Evolutionary conservation across 176 grass and related monocot species (phyloP), one percentile per base, ranked within the genome.

Genomic region (Raddia guianensis): DNA sequence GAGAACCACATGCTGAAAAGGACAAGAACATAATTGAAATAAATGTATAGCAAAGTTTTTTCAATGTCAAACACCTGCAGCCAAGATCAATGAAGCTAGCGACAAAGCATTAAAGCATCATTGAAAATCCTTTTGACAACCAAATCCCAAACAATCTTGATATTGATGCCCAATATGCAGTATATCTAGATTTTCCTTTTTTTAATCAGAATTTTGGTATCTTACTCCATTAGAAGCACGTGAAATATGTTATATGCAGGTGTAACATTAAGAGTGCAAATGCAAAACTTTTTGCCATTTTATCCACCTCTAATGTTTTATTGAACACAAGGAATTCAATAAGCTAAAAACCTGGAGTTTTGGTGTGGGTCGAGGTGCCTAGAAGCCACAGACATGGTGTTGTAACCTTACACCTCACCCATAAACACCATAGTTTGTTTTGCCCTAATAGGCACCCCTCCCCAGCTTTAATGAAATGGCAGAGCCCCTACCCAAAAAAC

Each of bases 1-100:
- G 66, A 83, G 55, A 91, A 91, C 74, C 45, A 91, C 78, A 70
- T 91, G 55, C 82, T 86, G 70, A 82, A 70, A 77, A 51, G 43
- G 27, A 20, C 14, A 74, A 32, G 21, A 81, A 15, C 8, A 49
- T 15, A 81, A 15, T 46, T 68, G 33, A 46, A 83, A 20, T 54
- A 45, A 47, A 83, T 19, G 46, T 50, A 7, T 33, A 50, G 59
- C 9, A 66, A n/a, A 21, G 0, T 27, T 13, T 42, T 80, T 72
- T 72, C 59, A 13, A 34, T 37, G 75, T 47, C 45, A 42, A 79
- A 72, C 10, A 45, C 53, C 53, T 43, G 74, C 47, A 63, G 47
- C 55, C 49, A 64, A 37, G 34, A 78, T 72, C 19, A 70, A 70
- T 32, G 59, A 52, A 40, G 34, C 7, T 74, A 68, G 16, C 68